These are phyloP conservation scores for Bryoerythrophyllum caledonicum DNA, from an alignment of 225 moss, liverwort and hornwort genomes.

Conservation along the genomic window DNA sequence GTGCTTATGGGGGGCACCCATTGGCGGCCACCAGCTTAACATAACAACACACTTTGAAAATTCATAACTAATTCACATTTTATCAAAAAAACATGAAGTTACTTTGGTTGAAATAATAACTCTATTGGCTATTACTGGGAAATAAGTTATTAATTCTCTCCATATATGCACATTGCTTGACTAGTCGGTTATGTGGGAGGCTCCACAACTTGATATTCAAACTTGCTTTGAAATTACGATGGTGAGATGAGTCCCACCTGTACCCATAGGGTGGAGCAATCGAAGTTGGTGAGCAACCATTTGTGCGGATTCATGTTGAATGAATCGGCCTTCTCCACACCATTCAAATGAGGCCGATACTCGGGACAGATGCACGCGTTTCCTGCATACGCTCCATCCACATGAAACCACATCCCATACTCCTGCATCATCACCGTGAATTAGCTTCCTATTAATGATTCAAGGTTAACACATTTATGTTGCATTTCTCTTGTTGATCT, in stretches of 20 bases:
- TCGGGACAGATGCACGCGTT: slow-evolving; percentile 84
- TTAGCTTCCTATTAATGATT: not conserved
- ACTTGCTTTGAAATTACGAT: not conserved
- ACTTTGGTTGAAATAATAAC: too few species aligned
- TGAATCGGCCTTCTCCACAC: slow-evolving; percentile 80
- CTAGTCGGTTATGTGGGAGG: too few species aligned
- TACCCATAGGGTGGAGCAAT: slow-evolving; percentile 83
- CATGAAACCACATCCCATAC: slow-evolving; percentile 79
- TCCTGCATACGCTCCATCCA: slow-evolving; percentile 81
- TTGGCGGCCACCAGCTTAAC: too few species aligned
- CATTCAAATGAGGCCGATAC: slow-evolving; percentile 55
- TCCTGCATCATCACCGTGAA: slow-evolving; percentile 26
- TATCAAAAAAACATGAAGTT: too few species aligned
- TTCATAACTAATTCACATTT: too few species aligned
- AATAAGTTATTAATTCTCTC: too few species aligned
- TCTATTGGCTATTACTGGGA: too few species aligned
- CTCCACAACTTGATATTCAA: too few species aligned
- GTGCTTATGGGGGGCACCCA: too few species aligned
- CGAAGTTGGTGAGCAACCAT: slow-evolving; percentile 85
- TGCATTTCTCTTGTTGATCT: not conserved
- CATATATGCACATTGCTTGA: too few species aligned
- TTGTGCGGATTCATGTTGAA: slow-evolving; percentile 81
- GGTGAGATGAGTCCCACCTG: slow-evolving; percentile 39
- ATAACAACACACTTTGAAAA: too few species aligned
- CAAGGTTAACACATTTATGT: not conserved